phyloP scores from a whole-genome alignment of 108 stramenopile genomes.

The Asterionellopsis glacialis region DNA sequence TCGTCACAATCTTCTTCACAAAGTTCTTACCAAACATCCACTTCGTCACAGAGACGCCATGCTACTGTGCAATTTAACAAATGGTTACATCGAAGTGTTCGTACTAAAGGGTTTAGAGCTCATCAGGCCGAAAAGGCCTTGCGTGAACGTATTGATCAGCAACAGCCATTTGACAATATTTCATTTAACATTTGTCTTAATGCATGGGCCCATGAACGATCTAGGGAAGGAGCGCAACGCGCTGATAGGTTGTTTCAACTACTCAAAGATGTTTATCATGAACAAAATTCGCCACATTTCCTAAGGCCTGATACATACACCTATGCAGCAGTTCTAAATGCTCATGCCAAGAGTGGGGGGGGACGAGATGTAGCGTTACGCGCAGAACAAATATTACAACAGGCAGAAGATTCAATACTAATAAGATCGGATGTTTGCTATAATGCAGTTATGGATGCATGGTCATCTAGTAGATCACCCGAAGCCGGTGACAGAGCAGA shows the following conservation, averaged over 20 bases:
- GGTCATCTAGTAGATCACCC: slow-evolving; percentile 35
- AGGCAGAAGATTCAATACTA: slow-evolving; percentile 31
- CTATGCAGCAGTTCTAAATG: slow-evolving; percentile 30
- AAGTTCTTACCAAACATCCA: no score
- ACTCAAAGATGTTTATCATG: slow-evolving; percentile 1
- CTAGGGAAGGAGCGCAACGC: slow-evolving; percentile 14
- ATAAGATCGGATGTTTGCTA: neutral
- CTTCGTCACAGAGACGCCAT: no score
- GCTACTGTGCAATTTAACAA: no score
- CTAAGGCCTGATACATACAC: slow-evolving; percentile 25
- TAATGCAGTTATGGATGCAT: slow-evolving; percentile 37
- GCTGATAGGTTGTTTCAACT: slow-evolving; percentile 26
- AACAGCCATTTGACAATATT: slow-evolving; percentile 14
- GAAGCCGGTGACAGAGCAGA: slow-evolving; percentile 48
- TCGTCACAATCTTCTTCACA: no score
- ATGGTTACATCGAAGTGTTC: no score
- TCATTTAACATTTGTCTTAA: slow-evolving; percentile 32
- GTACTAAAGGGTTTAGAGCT: no score
- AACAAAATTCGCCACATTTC: neutral
- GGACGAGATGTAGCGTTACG: slow-evolving; percentile 27
- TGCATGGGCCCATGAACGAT: slow-evolving; percentile 30
- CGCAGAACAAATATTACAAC: slow-evolving; percentile 50
- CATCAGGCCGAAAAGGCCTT: no score
- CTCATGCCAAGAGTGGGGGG: slow-evolving; percentile 29
- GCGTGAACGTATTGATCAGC: no score